Conservation (phyloP, 192 early-diverging fungal species). For the Obelidium mucronatum region DNA sequence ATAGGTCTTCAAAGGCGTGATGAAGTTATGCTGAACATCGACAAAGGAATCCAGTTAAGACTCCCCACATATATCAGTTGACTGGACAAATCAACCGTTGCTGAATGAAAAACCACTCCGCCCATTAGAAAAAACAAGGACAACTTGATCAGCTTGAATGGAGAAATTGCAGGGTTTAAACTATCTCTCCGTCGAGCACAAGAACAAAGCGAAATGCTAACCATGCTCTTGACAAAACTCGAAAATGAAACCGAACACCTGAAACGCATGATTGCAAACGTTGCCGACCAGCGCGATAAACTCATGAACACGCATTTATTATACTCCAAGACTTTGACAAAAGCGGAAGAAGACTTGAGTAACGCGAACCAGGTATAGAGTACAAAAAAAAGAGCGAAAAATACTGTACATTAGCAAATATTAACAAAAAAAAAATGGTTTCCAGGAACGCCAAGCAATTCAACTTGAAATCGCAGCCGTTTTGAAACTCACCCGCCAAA, state of each 20-base stretch:
- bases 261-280: constrained; percentile 52
- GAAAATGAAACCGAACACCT: constrained; percentile 57
- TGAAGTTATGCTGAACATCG: constrained; percentile 56
- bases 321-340: constrained; percentile 53
- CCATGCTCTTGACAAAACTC: constrained; percentile 59
- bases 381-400: constrained; percentile 11
- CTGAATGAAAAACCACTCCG: not conserved
- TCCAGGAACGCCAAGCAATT: constrained; percentile 55
- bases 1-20: constrained; percentile 63
- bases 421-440: too few species aligned
- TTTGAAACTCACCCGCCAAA: constrained; percentile 50
- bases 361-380: constrained; percentile 44
- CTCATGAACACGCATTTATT: constrained; percentile 56
- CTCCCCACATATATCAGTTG: not conserved
- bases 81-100: not conserved
- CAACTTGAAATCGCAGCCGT: constrained; percentile 58
- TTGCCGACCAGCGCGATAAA: constrained; percentile 57
- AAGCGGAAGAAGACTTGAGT: constrained; percentile 60
- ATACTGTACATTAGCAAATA: not conserved
- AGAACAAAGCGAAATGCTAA: constrained; percentile 63
- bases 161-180: constrained; percentile 60
- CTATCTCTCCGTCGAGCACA: constrained; percentile 50
- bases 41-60: constrained; percentile 49
- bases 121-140: constrained; percentile 63
- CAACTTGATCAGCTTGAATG: constrained; percentile 46